phyloP scores from a whole-genome alignment of 805 yeast species.

The Zygotorulaspora chibaensis region DNA sequence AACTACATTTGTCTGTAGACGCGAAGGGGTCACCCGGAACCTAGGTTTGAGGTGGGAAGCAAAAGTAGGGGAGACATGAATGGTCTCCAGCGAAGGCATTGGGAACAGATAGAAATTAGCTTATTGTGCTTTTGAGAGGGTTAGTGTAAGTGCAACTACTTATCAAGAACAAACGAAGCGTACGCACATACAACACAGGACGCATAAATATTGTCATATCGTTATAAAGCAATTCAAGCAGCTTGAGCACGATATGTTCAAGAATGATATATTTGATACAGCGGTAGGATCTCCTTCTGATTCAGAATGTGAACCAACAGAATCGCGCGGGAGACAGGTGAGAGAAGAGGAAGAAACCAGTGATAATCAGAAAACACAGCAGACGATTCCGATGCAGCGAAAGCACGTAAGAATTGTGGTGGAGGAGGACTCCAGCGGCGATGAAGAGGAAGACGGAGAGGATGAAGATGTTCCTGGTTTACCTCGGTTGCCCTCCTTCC shows the following conservation, averaged over 20 bases:
- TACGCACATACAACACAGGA: background rate
- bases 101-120: background rate
- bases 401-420: slow-evolving; percentile 19
- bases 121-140: no score
- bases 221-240: no score
- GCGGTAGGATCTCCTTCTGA: slow-evolving; percentile 21
- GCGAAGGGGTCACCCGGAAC: no score
- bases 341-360: background rate
- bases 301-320: slow-evolving; percentile 23
- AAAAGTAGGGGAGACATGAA: no score
- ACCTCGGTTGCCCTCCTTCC: slow-evolving; percentile 47
- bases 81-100: no score
- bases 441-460: slow-evolving; percentile 3
- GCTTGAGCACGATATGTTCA: slow-evolving; percentile 15
- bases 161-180: background rate
- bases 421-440: slow-evolving; percentile 5
- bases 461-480: slow-evolving; percentile 1
- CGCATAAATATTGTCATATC: no score
- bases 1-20: no score
- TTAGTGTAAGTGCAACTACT: no score
- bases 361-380: background rate
- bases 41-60: no score
- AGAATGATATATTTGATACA: slow-evolving; percentile 18
- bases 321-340: slow-evolving; percentile 4
- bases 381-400: background rate